Evolutionary conservation across 805 yeast genomes (phyloP).

Genomic region (Kodamaea neixiangensis): DNA sequence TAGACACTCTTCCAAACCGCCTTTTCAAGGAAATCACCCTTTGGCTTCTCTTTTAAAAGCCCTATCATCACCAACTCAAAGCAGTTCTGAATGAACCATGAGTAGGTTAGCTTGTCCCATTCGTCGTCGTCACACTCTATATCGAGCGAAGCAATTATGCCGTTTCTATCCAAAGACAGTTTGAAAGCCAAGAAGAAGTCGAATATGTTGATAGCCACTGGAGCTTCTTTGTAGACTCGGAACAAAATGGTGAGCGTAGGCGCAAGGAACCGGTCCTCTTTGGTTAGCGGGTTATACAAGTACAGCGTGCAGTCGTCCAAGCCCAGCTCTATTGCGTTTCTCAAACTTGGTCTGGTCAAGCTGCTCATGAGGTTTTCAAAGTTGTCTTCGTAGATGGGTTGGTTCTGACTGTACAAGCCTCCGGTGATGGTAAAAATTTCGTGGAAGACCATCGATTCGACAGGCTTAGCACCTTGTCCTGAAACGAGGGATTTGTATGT

Average conservation of each 20-base stretch:
- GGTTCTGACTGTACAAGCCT: constrained; percentile 13
- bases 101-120: constrained; percentile 65
- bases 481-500: constrained; percentile 23
- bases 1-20: constrained; percentile 68
- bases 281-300: constrained; percentile 16
- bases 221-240: constrained; percentile 77
- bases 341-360: constrained; percentile 37
- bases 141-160: constrained; percentile 17
- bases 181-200: constrained; percentile 68
- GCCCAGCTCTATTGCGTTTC: constrained; percentile 32
- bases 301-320: constrained; percentile 32
- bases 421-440: constrained; percentile 36
- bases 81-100: constrained; percentile 76
- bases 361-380: constrained; percentile 39
- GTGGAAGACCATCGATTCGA: constrained; percentile 24
- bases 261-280: constrained; percentile 6
- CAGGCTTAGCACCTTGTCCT: background rate
- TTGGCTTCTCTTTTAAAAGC: constrained; percentile 60
- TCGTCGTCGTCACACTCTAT: constrained; percentile 25
- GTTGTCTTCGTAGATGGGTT: constrained; percentile 35
- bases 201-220: constrained; percentile 62
- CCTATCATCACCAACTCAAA: constrained; percentile 73
- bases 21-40: constrained; percentile 69
- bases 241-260: constrained; percentile 63
- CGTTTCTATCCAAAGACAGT: constrained; percentile 40